Base-by-base conservation (phyloP, 352 stramenopile genomes). In the Phytopythium aichiense region DNA sequence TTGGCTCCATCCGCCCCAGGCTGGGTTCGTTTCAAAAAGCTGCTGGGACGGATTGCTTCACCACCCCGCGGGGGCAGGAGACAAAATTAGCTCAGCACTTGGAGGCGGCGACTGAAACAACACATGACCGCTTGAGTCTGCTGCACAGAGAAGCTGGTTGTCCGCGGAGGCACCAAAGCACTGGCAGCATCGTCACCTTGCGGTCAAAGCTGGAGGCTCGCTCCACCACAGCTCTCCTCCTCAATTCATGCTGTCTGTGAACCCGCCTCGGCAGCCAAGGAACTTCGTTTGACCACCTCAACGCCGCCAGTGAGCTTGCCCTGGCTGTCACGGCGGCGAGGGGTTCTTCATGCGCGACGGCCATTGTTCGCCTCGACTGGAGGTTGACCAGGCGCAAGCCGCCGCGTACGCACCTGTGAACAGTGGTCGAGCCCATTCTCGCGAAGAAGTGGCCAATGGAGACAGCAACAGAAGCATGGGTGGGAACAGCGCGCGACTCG, bases 311-410 rank as follows among this genome's bases (percentile, higher is more conserved):
- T n/a, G 23, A 52, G 23, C 6, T 7, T 3, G 2, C 16, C 4
- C 46, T 25, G 13, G 18, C 22, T 52, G 13, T 28, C 22, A 33
- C 46, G 22, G 30, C 46, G 46, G 46, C 46, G 46, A 35, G 22
- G 0, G 23, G 13, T 52, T 52, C 46, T 52, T 52, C 46, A 52
- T 52, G 46, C 46, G 23, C 46, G 46, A n/a, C 46, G 46, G 22
- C 46, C 12, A n/a, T 16, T 16, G 23, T 11, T 52, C 46, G 13
- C 46, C 46, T 52, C 46, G 46, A 5, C 46, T 33, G 18, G 46
- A 33, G 23, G 46, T 12, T n/a, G 12, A 16, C 9, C 46, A 31
- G 13, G 12, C 8, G 18, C 45, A 30, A 3, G 7, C 45, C 22
- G 7, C n/a, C n/a, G 45, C 8, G 7, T 28, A 7, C 8, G 1